Conservation (phyloP, 306 rosid species). For the Nissolia schottii region DNA sequence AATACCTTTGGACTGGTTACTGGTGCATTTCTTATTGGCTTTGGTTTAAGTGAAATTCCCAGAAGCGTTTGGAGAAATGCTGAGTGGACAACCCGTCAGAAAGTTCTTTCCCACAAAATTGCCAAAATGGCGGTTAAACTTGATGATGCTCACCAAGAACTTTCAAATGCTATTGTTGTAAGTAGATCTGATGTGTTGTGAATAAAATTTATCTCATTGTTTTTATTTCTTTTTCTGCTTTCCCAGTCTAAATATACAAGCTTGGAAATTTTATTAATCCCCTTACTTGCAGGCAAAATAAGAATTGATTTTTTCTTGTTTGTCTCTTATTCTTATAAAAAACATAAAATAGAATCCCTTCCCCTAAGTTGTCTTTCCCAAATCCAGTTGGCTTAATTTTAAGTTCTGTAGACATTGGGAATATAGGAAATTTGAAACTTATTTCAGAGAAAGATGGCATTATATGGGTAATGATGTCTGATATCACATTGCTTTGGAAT, state of each 20-base stretch:
- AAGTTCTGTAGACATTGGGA: not conserved
- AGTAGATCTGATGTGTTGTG: conserved; percentile 15
- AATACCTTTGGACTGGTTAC: conserved; percentile 98
- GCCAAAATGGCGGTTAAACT: conserved; percentile 95
- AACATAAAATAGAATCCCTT: not conserved
- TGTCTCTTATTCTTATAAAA: not conserved
- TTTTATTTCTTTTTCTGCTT: not conserved
- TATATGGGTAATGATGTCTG: not conserved
- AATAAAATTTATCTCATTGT: not conserved
- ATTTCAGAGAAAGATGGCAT: not conserved
- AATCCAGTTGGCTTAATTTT: not conserved
- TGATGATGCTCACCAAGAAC: conserved; percentile 93
- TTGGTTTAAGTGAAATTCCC: conserved; percentile 96
- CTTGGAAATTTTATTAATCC: not conserved
- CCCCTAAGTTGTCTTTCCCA: not conserved
- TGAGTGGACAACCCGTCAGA: conserved; percentile 85
- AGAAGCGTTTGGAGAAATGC: conserved; percentile 86
- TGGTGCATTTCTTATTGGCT: conserved; percentile 98
- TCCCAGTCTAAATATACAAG: not conserved
- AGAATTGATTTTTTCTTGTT: not conserved
- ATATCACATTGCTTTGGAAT: not conserved
- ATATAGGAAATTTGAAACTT: not conserved
- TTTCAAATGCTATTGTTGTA: conserved; percentile 94
- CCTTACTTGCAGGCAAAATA: not conserved
- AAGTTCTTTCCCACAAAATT: conserved; percentile 94